Evolutionary conservation across 768 basidiomycete species (phyloP).

Genomic region (Mycena latifolia): DNA sequence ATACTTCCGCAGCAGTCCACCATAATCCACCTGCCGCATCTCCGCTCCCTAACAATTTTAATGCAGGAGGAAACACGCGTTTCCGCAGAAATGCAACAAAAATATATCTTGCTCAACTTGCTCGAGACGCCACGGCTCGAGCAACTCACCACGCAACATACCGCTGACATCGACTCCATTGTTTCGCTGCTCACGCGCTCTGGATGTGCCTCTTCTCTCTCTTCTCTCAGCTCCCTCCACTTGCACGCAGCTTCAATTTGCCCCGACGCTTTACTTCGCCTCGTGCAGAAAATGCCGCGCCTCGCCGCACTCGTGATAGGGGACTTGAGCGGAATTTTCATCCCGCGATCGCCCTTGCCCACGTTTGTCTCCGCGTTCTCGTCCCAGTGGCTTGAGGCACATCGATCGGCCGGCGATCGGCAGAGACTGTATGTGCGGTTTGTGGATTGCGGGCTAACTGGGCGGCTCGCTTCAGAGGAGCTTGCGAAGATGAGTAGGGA

Average conservation of each 20-base stretch:
- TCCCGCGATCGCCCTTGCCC: no score
- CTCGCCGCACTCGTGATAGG: slow-evolving; percentile 4
- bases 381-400: background rate
- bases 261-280: background rate
- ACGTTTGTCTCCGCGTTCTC: background rate
- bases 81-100: no score
- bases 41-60: no score
- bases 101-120: background rate
- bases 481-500: no score
- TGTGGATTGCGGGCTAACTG: no score
- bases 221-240: background rate
- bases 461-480: no score
- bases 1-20: no score
- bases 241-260: background rate
- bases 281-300: background rate
- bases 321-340: slow-evolving; percentile 4
- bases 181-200: slow-evolving; percentile 22
- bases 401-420: no score
- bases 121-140: slow-evolving; percentile 8
- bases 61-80: no score
- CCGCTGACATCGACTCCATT: slow-evolving; percentile 11
- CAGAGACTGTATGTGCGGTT: background rate
- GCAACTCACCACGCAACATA: background rate
- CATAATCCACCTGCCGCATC: no score
- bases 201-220: slow-evolving; percentile 5